These are phyloP conservation scores for Diplodia corticola DNA, from an alignment of 2,329 filamentous ascomycete genomes.

Conservation along the genomic window DNA sequence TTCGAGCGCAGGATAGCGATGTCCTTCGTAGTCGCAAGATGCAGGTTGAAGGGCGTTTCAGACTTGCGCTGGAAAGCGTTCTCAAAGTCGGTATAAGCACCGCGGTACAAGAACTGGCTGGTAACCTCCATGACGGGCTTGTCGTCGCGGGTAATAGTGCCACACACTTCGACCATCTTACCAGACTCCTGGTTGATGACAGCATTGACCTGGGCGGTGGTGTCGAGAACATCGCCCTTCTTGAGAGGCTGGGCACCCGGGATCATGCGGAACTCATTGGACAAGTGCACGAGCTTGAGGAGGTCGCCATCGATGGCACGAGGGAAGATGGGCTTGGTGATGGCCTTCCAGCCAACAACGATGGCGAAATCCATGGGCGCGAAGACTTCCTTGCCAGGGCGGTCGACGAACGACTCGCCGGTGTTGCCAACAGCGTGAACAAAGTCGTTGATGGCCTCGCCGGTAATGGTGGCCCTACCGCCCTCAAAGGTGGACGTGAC, in stretches of 20 bases:
- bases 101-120: conserved; percentile 96
- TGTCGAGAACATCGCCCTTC: conserved; percentile 90
- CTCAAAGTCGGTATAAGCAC: conserved; percentile 87
- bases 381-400: conserved; percentile 88
- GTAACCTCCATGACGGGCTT: conserved; percentile 96
- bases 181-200: conserved; percentile 98
- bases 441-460: conserved; percentile 95
- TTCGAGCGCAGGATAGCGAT: conserved; percentile 93
- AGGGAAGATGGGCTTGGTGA: conserved; percentile 98
- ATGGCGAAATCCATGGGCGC: conserved; percentile 99
- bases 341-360: conserved; percentile 98
- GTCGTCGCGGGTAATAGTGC: conserved; percentile 83
- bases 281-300: conserved; percentile 92
- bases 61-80: conserved; percentile 99
- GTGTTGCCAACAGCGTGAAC: conserved; percentile 99
- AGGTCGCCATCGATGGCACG: conserved; percentile 94
- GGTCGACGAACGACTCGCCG: conserved; percentile 93
- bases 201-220: conserved; percentile 93
- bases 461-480: conserved; percentile 81
- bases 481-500: conserved; percentile 89
- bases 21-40: conserved; percentile 84
- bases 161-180: conserved; percentile 99
- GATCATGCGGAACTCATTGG: conserved; percentile 97
- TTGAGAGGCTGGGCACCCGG: conserved; percentile 92
- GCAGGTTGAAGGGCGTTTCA: conserved; percentile 91